phyloP scores from a whole-genome alignment of 2,329 filamentous ascomycete genomes.

The Curvularia spicifera region DNA sequence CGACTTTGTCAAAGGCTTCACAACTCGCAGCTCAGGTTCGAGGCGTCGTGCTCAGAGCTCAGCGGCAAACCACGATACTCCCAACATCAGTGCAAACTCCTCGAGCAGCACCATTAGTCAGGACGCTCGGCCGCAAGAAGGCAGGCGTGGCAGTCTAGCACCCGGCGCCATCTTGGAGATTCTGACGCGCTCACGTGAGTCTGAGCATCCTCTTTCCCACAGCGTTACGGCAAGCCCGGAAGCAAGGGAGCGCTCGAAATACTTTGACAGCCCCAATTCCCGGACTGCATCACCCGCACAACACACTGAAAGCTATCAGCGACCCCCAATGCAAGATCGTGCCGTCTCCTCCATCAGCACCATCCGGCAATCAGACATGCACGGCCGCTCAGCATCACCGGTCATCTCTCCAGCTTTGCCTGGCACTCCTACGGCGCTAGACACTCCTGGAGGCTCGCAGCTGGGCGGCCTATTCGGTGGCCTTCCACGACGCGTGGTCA shows the following conservation, averaged over 20 bases:
- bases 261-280: slow-evolving; percentile 47
- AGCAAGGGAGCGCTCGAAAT: slow-evolving; percentile 45
- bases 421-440: slow-evolving; percentile 53
- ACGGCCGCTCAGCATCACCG: slow-evolving; percentile 45
- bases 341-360: slow-evolving; percentile 56
- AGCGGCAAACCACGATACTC: slow-evolving; percentile 62
- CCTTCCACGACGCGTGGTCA: slow-evolving; percentile 55
- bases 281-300: slow-evolving; percentile 51
- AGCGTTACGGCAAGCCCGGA: slow-evolving; percentile 75
- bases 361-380: slow-evolving; percentile 51
- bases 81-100: slow-evolving; percentile 59
- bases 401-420: slow-evolving; percentile 53
- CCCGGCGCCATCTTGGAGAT: slow-evolving; percentile 64
- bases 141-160: slow-evolving; percentile 63
- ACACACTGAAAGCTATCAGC: slow-evolving; percentile 33
- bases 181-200: slow-evolving; percentile 58
- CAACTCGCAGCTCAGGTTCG: slow-evolving; percentile 40
- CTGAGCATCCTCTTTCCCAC: slow-evolving; percentile 76
- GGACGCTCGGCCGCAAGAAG: slow-evolving; percentile 59
- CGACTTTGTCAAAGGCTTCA: slow-evolving; percentile 38
- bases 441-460: slow-evolving; percentile 52
- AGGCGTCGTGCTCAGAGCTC: slow-evolving; percentile 64
- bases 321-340: slow-evolving; percentile 47
- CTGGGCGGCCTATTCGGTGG: slow-evolving; percentile 56
- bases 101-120: slow-evolving; percentile 63